Evolutionary conservation across 176 grass and related monocot species (phyloP), one percentile per base, ranked within the genome.

Genomic region (Carex littledalei): DNA sequence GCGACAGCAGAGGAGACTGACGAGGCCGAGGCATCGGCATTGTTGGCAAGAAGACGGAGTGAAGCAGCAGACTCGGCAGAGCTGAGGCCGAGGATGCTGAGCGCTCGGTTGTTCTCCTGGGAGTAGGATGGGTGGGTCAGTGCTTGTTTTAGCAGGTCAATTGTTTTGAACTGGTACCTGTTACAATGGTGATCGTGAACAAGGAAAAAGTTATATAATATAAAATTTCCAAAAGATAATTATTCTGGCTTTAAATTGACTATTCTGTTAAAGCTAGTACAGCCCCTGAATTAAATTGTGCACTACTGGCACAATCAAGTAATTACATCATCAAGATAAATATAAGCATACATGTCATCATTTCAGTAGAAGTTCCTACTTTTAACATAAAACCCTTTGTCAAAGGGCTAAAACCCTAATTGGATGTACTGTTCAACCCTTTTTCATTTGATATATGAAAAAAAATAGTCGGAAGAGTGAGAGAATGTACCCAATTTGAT

Each of bases 51-150:
- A 2, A 86, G 77, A 8, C 56, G 82, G 78, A 89, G 87, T 12
- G 89, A 84, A 0, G 78, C 89, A 5, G 89, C 81, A 29, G 89
- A 86, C 85, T 94, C 63, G 3, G 85, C 12, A n/a, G 87, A 76
- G 63, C 85, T 84, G 34, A 94, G 89, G 59, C 92, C 92, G 4
- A 94, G 89, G 58, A 94, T 70, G 20, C 85, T 86, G 1, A 94
- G 80, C 3, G 87, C 87, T 11, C 92, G 89, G 2, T 81, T 88
- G 79, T 94, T 91, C 72, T 94, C 87, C 39, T 79, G 89, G 20
- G 92, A 94, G 88, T 88, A 91, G 78, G 90, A 91, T 15, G 92
- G 85, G 86, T 94, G 92, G 34, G 89, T 94, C 86, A 91, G 80
- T 32, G 92, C 86, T 10, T 86, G 87, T 74, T 86, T 90, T 10